Conservation (phyloP, 2,329 filamentous ascomycete species). For the Neofusicoccum sp. region DNA sequence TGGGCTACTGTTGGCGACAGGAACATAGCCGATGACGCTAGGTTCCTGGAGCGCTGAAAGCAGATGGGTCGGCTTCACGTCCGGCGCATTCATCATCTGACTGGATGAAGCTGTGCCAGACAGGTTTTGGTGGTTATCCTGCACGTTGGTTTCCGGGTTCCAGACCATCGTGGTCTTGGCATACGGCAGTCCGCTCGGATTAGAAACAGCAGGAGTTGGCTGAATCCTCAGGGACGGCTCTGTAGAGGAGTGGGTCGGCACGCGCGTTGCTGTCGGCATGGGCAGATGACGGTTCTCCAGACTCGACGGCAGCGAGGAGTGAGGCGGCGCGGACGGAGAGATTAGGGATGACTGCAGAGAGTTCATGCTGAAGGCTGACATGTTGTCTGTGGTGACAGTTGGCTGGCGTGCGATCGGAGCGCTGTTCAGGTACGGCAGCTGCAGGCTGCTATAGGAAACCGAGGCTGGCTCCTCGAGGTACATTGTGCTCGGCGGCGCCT, state of each 20-base stretch:
- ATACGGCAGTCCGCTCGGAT: slow-evolving; percentile 17
- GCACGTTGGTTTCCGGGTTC: slow-evolving; percentile 19
- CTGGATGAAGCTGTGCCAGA: background rate
- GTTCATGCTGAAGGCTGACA: slow-evolving; percentile 18
- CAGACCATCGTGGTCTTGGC: slow-evolving; percentile 27
- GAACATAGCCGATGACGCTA: background rate
- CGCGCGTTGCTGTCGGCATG: slow-evolving; percentile 10
- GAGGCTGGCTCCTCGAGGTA: slow-evolving; percentile 5
- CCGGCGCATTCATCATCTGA: background rate
- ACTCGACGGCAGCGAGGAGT: background rate
- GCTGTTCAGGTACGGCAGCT: slow-evolving; percentile 11
- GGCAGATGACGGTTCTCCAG: slow-evolving; percentile 15
- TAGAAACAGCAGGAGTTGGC: background rate
- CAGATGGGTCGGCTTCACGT: background rate
- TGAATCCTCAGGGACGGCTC: background rate
- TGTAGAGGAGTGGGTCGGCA: background rate
- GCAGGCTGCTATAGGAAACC: slow-evolving; percentile 4
- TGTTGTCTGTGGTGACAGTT: slow-evolving; percentile 2
- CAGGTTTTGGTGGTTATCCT: background rate
- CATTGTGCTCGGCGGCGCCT: background rate
- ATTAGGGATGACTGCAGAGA: slow-evolving; percentile 10
- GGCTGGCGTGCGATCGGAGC: slow-evolving; percentile 5
- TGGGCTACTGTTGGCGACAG: background rate
- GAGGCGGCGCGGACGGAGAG: background rate
- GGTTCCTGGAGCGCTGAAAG: background rate